Evolutionary conservation across 805 yeast species (phyloP).

Genomic region (Suhomyces canberraensis): DNA sequence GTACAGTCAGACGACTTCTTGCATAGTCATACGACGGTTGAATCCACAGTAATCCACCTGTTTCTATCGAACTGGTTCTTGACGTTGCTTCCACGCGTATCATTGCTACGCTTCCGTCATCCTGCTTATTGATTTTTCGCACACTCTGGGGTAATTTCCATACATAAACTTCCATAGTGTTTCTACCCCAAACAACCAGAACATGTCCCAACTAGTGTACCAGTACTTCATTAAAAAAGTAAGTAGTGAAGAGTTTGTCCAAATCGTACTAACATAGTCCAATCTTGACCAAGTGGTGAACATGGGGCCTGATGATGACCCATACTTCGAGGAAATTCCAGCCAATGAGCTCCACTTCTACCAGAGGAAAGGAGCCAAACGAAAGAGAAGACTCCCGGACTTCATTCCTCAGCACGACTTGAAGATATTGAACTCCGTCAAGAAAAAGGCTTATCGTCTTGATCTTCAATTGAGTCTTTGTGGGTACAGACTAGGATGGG

Average conservation of each 20-base stretch:
- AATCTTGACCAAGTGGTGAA: constrained; percentile 24
- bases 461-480: constrained; percentile 40
- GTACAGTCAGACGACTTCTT: too few species aligned
- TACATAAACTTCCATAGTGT: too few species aligned
- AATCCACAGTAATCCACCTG: too few species aligned
- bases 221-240: constrained; percentile 37
- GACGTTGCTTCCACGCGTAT: too few species aligned
- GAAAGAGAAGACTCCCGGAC: constrained; percentile 35
- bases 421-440: constrained; percentile 33
- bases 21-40: too few species aligned
- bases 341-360: constrained; percentile 39
- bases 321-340: constrained; percentile 41
- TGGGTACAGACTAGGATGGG: constrained; percentile 42
- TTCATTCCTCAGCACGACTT: constrained; percentile 32
- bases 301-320: constrained; percentile 33
- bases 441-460: constrained; percentile 34
- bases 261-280: constrained; percentile 18
- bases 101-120: too few species aligned
- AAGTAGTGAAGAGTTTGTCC: constrained; percentile 13
- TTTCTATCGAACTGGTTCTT: too few species aligned
- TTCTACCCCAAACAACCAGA: too few species aligned
- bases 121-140: too few species aligned
- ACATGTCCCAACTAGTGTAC: constrained; percentile 33
- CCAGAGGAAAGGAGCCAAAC: constrained; percentile 38
- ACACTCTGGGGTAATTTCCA: too few species aligned